Percentiles rank a stretch among this genome's conserved stretches.
phyloP scores from a whole-genome alignment of 148 eudicot species.

The Rheum nobile region DNA sequence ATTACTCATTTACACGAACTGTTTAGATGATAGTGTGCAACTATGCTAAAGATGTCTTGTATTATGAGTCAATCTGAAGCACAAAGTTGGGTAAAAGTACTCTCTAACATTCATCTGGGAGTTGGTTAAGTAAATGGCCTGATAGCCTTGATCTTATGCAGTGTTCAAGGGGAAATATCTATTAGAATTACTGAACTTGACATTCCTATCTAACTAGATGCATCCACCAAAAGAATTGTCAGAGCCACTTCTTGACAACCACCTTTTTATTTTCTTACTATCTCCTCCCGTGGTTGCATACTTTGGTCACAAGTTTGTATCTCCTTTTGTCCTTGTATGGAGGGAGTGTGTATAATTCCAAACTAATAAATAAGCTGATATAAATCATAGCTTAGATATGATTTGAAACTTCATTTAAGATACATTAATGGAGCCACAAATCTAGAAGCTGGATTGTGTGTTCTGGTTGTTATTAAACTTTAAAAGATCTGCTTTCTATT shows the following conservation, averaged over 20 bases:
- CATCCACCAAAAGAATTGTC: neutral
- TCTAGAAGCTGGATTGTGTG: neutral
- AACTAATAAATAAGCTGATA: neutral
- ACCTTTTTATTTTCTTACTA: too few relatives aligned
- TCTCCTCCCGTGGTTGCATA: neutral
- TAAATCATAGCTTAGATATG: neutral
- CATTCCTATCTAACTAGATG: neutral
- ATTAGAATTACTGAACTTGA: neutral
- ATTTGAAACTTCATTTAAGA: neutral
- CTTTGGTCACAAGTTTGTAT: neutral
- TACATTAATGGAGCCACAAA: neutral
- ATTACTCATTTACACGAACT: neutral
- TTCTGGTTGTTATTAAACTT: neutral
- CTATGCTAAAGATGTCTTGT: neutral
- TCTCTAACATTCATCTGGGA: too few relatives aligned
- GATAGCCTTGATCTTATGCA: too few relatives aligned
- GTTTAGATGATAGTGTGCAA: neutral
- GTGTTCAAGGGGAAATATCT: neutral
- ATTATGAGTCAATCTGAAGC: neutral
- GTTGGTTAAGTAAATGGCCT: too few relatives aligned
- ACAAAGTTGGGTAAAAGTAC: neutral
- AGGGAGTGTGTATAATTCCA: neutral
- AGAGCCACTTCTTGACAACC: neutral
- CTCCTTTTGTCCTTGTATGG: neutral
- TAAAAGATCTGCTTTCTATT: neutral